These are phyloP conservation scores for Colletotrichum sp. DNA, from an alignment of 2,329 filamentous ascomycete species.

Conservation along the genomic window DNA sequence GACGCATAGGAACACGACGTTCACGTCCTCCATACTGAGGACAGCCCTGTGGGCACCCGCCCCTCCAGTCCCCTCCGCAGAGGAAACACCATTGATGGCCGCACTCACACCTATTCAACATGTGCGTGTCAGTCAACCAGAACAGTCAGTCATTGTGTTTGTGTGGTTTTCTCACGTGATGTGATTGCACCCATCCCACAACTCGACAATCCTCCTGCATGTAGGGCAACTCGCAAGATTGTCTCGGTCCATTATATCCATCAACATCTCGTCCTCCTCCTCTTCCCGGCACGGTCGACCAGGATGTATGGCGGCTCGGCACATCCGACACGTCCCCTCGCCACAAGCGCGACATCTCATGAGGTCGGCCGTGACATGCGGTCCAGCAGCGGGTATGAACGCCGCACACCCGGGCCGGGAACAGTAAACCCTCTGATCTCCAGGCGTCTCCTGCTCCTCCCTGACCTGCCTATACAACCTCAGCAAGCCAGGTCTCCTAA, in stretches of 20 bases:
- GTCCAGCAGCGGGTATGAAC: slow-evolving; percentile 14
- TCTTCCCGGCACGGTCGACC: slow-evolving; percentile 18
- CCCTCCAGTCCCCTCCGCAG: slow-evolving; percentile 5
- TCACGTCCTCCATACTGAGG: background rate
- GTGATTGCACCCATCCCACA: slow-evolving; percentile 69
- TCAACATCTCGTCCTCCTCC: slow-evolving; percentile 23
- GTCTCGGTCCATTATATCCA: slow-evolving; percentile 54
- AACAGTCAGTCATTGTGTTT: background rate
- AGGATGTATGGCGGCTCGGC: slow-evolving; percentile 6
- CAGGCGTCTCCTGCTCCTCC: slow-evolving; percentile 13
- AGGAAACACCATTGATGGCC: slow-evolving; percentile 20
- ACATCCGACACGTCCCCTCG: slow-evolving; percentile 11
- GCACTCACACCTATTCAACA: slow-evolving; percentile 12
- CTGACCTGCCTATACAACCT: slow-evolving; percentile 8
- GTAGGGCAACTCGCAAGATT: slow-evolving; percentile 62
- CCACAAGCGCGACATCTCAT: slow-evolving; percentile 15
- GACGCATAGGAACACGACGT: background rate
- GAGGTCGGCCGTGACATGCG: background rate
- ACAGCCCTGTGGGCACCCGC: background rate
- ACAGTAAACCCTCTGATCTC: slow-evolving; percentile 13
- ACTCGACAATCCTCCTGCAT: slow-evolving; percentile 62
- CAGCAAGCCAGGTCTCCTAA: background rate
- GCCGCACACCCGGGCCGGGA: slow-evolving; percentile 12
- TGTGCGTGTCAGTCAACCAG: background rate
- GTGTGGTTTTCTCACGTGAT: slow-evolving; percentile 56